phyloP scores from a whole-genome alignment of 2,329 filamentous ascomycete genomes.

The Chaetomiaceae sp. region DNA sequence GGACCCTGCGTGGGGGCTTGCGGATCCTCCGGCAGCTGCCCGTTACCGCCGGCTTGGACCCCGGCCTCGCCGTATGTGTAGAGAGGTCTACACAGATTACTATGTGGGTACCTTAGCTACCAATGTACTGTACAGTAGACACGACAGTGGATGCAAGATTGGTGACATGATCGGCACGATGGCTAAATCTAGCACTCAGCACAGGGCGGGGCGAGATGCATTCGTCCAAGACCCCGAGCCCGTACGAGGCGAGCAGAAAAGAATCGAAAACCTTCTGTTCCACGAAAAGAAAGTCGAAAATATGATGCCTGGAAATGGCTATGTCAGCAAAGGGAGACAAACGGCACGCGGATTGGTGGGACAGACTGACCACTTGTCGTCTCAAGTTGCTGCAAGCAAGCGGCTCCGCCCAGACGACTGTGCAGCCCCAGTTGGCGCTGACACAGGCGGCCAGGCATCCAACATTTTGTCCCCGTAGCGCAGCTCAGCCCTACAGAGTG shows the following conservation, averaged over 20 bases:
- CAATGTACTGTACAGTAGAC: too few species aligned
- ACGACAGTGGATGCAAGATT: not conserved
- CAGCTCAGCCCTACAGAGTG: slow-evolving; percentile 20
- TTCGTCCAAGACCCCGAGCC: not conserved
- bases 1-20: slow-evolving; percentile 7
- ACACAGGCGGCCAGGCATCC: slow-evolving; percentile 22
- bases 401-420: slow-evolving; percentile 13
- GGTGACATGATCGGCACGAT: slow-evolving; percentile 10
- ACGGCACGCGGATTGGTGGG: slow-evolving; percentile 8
- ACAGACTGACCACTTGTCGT: not conserved
- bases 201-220: not conserved
- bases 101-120: too few species aligned
- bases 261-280: not conserved
- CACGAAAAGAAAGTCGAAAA: slow-evolving; percentile 10
- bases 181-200: slow-evolving; percentile 12
- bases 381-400: slow-evolving; percentile 12
- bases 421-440: slow-evolving; percentile 15
- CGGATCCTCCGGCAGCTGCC: slow-evolving; percentile 17
- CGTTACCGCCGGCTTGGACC: slow-evolving; percentile 15
- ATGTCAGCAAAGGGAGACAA: slow-evolving; percentile 14
- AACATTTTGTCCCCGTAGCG: slow-evolving; percentile 4
- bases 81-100: too few species aligned
- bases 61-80: slow-evolving; percentile 3
- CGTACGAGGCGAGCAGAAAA: not conserved
- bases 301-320: slow-evolving; percentile 6